Base-by-base conservation (phyloP, 169 alveolate species). In the Plasmodium vinckei region DNA sequence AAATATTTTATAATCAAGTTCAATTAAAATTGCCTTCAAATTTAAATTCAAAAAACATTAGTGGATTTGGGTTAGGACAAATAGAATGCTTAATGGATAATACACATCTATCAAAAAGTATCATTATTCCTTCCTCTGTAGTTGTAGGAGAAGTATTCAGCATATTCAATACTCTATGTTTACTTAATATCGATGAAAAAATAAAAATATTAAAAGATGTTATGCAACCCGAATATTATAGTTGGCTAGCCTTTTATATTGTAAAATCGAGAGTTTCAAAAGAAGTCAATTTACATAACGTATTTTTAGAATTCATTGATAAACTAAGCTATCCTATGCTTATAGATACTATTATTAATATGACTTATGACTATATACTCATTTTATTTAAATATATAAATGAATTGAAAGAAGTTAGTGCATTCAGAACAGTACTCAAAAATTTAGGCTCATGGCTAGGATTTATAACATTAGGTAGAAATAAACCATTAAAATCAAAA, bases 401-500 rank as follows among this genome's bases (percentile, higher is more conserved):
- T 67, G 94, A 92, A 72, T 92, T 94, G 33, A 95, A 94, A 92
- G 97, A 94, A 59, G 92, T 94, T 13, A 91, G 96, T 13, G 93
- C 98, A 25, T 96, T 95, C 70, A 88, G 97, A 27, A 96, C 97
- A 2, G 91, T 96, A 12, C 93, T 97, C 19, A 97, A 96, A 89
- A 95, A 96, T 84, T 87, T 96, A 44, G 99, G 98, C 25, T 87
- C 88, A 19, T 97, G 98, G 98, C 91, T 97, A 44, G 99, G 99
- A 15, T 88, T 92, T 44, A 91, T 96, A 42, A 97, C 98, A 1
- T 60, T 96, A 63, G 93, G 94, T n/a, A 94, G 97, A 73, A 95
- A 97, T 87, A 93, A 94, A 65, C 98, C 99, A 23, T 88, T 97
- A 25, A 93, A 92, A 72, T 92, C 94, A 72, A 96, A 95, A 90